phyloP scores from a whole-genome alignment of 73 alveolate species.

The Halteria grandinella region DNA sequence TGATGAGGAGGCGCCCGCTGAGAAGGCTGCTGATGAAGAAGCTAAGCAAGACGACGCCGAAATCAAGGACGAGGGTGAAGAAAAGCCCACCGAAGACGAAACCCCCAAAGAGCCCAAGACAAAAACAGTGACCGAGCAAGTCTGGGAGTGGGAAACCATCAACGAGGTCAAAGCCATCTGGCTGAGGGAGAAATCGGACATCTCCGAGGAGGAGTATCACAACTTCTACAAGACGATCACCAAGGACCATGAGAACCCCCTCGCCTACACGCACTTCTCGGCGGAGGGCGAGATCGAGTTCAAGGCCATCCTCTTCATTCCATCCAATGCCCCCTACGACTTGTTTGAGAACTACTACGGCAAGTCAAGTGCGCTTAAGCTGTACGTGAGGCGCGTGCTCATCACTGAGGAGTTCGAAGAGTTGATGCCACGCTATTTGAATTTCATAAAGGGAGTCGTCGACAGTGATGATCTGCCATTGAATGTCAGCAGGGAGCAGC shows the following conservation, averaged over 20 bases:
- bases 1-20: conserved; percentile 82
- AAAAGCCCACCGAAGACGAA: conserved; percentile 86
- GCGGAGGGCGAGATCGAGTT: conserved; percentile 99
- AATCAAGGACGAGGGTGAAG: conserved; percentile 86
- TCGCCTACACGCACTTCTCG: conserved; percentile 96
- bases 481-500: conserved; percentile 98
- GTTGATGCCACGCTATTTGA: conserved; percentile 97
- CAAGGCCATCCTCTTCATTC: conserved; percentile 94
- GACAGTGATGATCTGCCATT: conserved; percentile 99
- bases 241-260: conserved; percentile 97
- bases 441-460: conserved; percentile 98
- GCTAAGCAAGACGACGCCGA: conserved; percentile 81
- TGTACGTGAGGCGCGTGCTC: conserved; percentile 98
- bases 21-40: conserved; percentile 87
- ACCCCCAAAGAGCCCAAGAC: conserved; percentile 76
- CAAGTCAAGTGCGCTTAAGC: conserved; percentile 91
- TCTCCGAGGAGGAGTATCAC: conserved; percentile 94
- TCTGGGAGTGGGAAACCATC: conserved; percentile 97
- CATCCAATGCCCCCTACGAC: conserved; percentile 90
- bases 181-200: conserved; percentile 97
- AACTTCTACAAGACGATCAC: conserved; percentile 96
- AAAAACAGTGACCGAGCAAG: conserved; percentile 89
- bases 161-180: conserved; percentile 98
- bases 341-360: conserved; percentile 97
- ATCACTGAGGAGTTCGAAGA: conserved; percentile 99